Conservation (phyloP, 1,139 yeast species). For the Zygoascus hellenicus region DNA sequence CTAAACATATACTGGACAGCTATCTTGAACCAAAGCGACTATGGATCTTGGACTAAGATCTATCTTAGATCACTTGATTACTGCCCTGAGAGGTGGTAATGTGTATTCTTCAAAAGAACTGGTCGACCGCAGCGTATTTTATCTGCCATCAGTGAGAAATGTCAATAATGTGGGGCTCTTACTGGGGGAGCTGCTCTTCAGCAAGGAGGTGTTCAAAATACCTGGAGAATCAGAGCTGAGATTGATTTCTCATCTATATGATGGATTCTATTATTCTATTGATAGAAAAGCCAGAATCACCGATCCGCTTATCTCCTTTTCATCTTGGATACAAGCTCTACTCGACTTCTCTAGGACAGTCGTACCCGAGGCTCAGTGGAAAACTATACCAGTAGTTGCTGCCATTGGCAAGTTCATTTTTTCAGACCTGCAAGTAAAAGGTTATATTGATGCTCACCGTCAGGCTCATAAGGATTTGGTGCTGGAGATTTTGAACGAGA, state of each 20-base stretch:
- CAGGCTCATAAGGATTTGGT: conserved; percentile 16
- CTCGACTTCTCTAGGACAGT: conserved; percentile 18
- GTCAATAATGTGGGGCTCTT: conserved; percentile 51
- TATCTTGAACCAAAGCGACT: background rate
- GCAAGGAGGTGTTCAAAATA: conserved; percentile 40
- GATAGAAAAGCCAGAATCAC: conserved; percentile 53
- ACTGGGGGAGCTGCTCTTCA: conserved; percentile 45
- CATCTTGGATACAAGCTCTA: conserved; percentile 46
- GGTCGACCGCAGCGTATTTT: conserved; percentile 42
- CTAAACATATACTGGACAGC: no score
- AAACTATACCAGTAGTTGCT: conserved; percentile 49
- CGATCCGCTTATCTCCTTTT: conserved; percentile 53
- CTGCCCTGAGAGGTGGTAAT: conserved; percentile 12
- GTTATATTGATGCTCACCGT: background rate
- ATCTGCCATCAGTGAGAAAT: conserved; percentile 56
- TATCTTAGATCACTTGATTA: conserved; percentile 13
- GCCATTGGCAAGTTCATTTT: conserved; percentile 37
- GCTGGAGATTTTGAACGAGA: conserved; percentile 14
- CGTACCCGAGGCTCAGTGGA: conserved; percentile 40
- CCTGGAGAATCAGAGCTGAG: conserved; percentile 16
- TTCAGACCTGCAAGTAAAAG: background rate
- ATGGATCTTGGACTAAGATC: conserved; percentile 8
- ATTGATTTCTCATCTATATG: conserved; percentile 25
- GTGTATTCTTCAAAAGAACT: background rate
- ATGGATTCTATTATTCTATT: conserved; percentile 38